Base-by-base conservation (phyloP, 1,139 yeast genomes). In the Candida freyschussii region DNA sequence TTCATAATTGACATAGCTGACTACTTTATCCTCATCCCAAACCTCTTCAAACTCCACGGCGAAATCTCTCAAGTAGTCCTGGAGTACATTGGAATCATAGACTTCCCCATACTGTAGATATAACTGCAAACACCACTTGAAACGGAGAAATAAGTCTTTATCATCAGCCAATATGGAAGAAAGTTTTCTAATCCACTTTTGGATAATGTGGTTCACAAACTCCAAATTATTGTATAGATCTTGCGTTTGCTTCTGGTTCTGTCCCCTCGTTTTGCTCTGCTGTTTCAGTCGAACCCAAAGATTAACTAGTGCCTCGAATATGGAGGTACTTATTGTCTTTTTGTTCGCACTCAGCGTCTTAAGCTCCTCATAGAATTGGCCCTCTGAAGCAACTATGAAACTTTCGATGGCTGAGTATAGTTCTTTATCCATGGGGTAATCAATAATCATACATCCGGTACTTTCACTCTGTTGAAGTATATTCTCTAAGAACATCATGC, bases 231-330 rank as follows among this genome's bases (percentile, higher is more conserved):
- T 12, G 13, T 30, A 26, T 15, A 27, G 16, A 9, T 29, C 37
- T 7, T 23, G 21, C 3, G 26, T 6, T 5, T 13, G 22, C 15
- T 33, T 33, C 8, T 16, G 5, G 8, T 10, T n/a, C 3, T 18
- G 32, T 29, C 36, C 30, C 11, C 13, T 28, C 4, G 16, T 13
- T 14, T 32, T 36, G 11, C 16, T 15, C 19, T 32, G 24, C 6
- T 29, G 26, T 14, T 29, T 34, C n/a, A 32, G 17, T 2, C 19
- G 37, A 30, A 27, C 56, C 59, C 44, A 56, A 29, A 32, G 40
- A 48, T 84, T 84, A 0, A 77, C 65, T 18, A 81, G 52, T 0
- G 79, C 45, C 46, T 84, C 95, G 43, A 65, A 68, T 0, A 80
- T 50, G 0, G 73, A 60, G 13, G 61, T 39, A 2, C 53, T 53